Evolutionary conservation across 2,329 filamentous ascomycete genomes (phyloP).

Genomic region (Grosmannia clavigera): DNA sequence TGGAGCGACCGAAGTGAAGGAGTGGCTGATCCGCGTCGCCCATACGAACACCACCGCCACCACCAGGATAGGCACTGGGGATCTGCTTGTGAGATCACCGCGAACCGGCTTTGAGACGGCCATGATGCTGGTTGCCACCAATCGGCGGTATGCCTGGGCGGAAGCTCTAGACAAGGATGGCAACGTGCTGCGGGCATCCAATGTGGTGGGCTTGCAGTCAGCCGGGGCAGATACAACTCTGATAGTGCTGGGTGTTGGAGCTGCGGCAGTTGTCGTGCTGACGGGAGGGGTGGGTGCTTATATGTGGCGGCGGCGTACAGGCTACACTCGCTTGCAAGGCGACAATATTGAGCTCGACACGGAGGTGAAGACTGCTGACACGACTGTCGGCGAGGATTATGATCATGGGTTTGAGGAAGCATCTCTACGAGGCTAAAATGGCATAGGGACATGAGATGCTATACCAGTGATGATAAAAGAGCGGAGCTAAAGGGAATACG

Average conservation of each 20-base stretch:
- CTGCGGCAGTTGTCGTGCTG: background rate
- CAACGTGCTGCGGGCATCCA: background rate
- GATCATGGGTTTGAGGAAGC: background rate
- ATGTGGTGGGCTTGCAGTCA: background rate
- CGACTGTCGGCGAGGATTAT: background rate
- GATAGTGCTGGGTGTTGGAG: background rate
- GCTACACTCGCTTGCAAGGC: background rate
- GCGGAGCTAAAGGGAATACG: too few relatives aligned
- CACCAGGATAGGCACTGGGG: background rate
- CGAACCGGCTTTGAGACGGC: background rate
- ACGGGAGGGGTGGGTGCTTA: background rate
- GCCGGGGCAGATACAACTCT: background rate
- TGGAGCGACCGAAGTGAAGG: background rate
- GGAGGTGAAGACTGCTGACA: background rate
- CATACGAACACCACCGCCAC: background rate
- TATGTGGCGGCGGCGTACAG: background rate
- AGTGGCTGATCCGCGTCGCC: conserved; percentile 9
- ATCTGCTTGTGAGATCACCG: background rate
- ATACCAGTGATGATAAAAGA: too few relatives aligned
- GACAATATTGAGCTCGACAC: background rate
- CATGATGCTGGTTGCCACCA: background rate
- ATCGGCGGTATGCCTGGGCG: conserved; percentile 3
- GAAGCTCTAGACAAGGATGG: conserved; percentile 6
- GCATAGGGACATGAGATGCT: background rate
- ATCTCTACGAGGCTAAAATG: background rate